A percentile compares a stretch with the other conserved stretches of the same genome.
Evolutionary conservation across 2,329 filamentous ascomycete species (phyloP).

Genomic region (Didymosphaeria variabile): DNA sequence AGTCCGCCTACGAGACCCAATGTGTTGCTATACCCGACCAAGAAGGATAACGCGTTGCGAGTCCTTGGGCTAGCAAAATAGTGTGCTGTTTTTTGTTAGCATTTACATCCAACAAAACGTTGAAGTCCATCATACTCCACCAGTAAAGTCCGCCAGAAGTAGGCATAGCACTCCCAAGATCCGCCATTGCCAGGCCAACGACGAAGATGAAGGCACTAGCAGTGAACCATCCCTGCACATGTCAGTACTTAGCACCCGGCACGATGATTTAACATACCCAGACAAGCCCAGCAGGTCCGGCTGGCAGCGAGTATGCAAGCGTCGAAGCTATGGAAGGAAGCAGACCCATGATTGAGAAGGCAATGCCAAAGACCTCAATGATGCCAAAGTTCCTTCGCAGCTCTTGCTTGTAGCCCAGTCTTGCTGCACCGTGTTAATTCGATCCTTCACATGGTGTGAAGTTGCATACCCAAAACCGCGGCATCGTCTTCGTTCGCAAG

Average conservation of each 20-base stretch:
- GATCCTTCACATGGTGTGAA: neutral
- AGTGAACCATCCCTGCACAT: slow-evolving; percentile 62
- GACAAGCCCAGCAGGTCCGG: slow-evolving; percentile 68
- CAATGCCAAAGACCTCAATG: slow-evolving; percentile 66
- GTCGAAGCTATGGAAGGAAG: slow-evolving; percentile 69
- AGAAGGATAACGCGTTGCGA: slow-evolving; percentile 66
- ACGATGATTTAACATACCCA: slow-evolving; percentile 56
- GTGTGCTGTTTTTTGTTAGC: slow-evolving; percentile 55
- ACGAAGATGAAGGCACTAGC: slow-evolving; percentile 66
- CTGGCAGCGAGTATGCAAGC: slow-evolving; percentile 66
- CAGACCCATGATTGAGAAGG: slow-evolving; percentile 64
- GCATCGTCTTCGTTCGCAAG: slow-evolving; percentile 52
- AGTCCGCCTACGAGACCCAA: slow-evolving; percentile 67
- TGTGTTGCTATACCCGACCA: slow-evolving; percentile 70
- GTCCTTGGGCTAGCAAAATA: slow-evolving; percentile 65
- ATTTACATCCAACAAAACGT: slow-evolving; percentile 20
- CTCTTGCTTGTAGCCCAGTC: slow-evolving; percentile 64
- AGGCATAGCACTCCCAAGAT: slow-evolving; percentile 59
- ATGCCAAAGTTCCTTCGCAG: slow-evolving; percentile 69
- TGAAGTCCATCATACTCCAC: slow-evolving; percentile 51
- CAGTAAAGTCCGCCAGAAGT: slow-evolving; percentile 68
- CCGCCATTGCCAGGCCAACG: slow-evolving; percentile 67
- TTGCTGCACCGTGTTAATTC: slow-evolving; percentile 24
- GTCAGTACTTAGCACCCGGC: slow-evolving; percentile 4
- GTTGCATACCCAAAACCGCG: slow-evolving; percentile 47